Conservation (phyloP, 208 protist species). For the Acanthamoeba royreba region DNA sequence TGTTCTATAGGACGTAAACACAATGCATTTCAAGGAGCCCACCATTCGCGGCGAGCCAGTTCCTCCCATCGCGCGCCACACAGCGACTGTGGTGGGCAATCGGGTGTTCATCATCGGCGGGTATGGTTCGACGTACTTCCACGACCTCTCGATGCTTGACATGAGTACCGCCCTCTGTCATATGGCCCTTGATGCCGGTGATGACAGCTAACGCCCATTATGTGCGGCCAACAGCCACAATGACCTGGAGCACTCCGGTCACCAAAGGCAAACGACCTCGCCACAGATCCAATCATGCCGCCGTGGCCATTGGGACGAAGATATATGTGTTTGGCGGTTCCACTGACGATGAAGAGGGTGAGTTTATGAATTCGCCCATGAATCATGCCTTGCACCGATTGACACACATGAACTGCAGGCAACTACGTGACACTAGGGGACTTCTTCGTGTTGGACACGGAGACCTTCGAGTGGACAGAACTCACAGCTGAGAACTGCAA, state of each 20-base stretch:
- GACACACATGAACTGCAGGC: too few species aligned
- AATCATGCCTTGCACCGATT: background rate
- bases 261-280: slow-evolving; percentile 42
- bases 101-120: slow-evolving; percentile 22
- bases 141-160: slow-evolving; percentile 15
- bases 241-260: background rate
- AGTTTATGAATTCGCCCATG: background rate
- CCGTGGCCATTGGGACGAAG: slow-evolving; percentile 48
- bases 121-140: slow-evolving; percentile 15
- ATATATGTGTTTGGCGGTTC: slow-evolving; percentile 66
- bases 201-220: background rate
- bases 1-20: background rate
- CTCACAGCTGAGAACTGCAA: background rate
- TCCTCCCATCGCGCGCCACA: slow-evolving; percentile 2
- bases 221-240: background rate
- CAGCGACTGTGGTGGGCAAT: background rate
- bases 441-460: slow-evolving; percentile 57
- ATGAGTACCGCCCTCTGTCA: background rate
- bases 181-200: background rate
- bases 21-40: background rate
- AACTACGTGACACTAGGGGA: slow-evolving; percentile 57
- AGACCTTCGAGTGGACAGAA: slow-evolving; percentile 43
- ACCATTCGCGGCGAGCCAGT: background rate
- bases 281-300: slow-evolving; percentile 55
- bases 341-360: slow-evolving; percentile 19